A percentile compares a stretch with the other conserved stretches of the same genome.
Conservation (phyloP, 495 filamentous ascomycete genomes). For the Poronia punctata region DNA sequence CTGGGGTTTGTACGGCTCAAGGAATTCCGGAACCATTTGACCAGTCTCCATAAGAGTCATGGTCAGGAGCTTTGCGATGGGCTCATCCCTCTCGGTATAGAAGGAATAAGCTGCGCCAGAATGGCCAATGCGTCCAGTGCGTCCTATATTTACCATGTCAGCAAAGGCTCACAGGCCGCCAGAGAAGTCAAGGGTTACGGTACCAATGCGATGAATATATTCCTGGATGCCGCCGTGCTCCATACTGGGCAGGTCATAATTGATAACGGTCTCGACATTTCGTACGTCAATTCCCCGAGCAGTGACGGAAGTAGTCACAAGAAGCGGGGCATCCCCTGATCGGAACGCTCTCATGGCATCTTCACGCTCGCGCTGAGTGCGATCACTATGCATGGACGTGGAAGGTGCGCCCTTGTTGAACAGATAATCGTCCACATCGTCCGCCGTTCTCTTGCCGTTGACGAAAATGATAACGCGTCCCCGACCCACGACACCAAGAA, state of each 20-base stretch:
- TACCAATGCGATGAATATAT: constrained; percentile 91
- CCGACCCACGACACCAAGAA: constrained; percentile 59
- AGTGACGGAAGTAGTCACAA: constrained; percentile 78
- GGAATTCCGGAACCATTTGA: constrained; percentile 76
- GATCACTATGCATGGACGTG: constrained; percentile 79
- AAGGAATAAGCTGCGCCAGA: constrained; percentile 82
- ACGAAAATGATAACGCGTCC: constrained; percentile 87
- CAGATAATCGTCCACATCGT: constrained; percentile 79
- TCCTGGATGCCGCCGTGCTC: constrained; percentile 83
- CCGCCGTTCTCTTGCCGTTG: constrained; percentile 67
- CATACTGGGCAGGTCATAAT: constrained; percentile 71
- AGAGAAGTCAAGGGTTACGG: no score
- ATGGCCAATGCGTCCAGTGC: constrained; percentile 91
- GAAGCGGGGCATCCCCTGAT: constrained; percentile 61
- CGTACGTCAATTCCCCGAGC: constrained; percentile 87
- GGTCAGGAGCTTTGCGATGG: constrained; percentile 61
- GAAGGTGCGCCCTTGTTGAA: constrained; percentile 71
- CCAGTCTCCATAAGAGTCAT: constrained; percentile 73
- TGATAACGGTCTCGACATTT: constrained; percentile 85
- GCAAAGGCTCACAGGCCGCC: no score
- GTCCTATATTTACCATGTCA: constrained; percentile 54
- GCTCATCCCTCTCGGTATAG: constrained; percentile 61
- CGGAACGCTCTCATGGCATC: constrained; percentile 87
- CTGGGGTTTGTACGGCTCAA: constrained; percentile 54
- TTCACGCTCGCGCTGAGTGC: constrained; percentile 88